A percentile compares a stretch with the other conserved stretches of the same genome.
phyloP scores from a whole-genome alignment of 805 yeast genomes.

The Cyberlindnera americana region DNA sequence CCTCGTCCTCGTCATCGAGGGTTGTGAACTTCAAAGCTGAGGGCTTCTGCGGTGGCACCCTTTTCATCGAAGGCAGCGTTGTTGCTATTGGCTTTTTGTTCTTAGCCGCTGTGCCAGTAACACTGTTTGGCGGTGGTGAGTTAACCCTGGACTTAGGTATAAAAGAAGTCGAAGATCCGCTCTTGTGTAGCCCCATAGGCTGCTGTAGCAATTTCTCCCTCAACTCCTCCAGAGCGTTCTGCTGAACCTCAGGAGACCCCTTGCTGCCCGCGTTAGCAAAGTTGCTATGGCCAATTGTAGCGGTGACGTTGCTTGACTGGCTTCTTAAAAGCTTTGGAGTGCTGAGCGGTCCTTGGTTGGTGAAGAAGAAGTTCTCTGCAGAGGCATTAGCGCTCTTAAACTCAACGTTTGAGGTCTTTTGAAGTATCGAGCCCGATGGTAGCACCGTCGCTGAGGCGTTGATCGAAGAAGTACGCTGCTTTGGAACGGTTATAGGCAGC shows the following conservation, averaged over 20 bases:
- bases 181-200: conserved; percentile 1
- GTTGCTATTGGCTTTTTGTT: conserved; percentile 10
- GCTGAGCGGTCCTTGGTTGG: conserved; percentile 13
- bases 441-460: conserved; percentile 16
- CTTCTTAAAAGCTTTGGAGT: conserved; percentile 6
- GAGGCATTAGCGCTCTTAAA: conserved; percentile 19
- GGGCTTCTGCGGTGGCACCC: conserved; percentile 8
- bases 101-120: conserved; percentile 5
- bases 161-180: conserved; percentile 24
- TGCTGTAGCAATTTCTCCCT: conserved; percentile 12
- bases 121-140: conserved; percentile 22
- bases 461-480: conserved; percentile 19
- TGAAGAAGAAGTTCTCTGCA: conserved; percentile 27
- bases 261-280: conserved; percentile 6
- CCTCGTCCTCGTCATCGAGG: conserved; percentile 5
- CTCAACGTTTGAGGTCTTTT: conserved; percentile 3
- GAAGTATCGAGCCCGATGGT: conserved; percentile 15
- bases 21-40: conserved; percentile 14
- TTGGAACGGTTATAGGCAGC: conserved; percentile 19
- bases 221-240: conserved; percentile 1
- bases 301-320: conserved; percentile 1
- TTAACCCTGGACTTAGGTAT: conserved; percentile 42
- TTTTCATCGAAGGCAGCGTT: conserved; percentile 13
- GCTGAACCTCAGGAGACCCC: conserved; percentile 6
- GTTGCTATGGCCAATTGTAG: neutral